phyloP scores from a whole-genome alignment of 768 basidiomycete species.

The Rhodotorula kratochvilovae region DNA sequence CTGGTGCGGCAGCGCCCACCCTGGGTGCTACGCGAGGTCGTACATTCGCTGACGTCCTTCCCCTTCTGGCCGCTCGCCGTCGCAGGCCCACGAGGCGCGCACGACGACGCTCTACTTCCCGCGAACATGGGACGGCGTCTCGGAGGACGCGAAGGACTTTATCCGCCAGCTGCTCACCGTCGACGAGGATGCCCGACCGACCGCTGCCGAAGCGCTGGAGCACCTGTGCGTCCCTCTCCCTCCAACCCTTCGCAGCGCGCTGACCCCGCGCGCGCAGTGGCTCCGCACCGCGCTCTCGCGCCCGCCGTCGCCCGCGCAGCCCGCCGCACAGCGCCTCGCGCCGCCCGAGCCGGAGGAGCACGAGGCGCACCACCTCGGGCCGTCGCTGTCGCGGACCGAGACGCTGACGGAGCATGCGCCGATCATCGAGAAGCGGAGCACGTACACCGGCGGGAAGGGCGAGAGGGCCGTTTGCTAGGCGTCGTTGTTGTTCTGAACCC shows the following conservation, averaged over 20 bases:
- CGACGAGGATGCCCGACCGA: conserved; percentile 25
- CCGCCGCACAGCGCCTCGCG: background rate
- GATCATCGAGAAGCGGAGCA: conserved; percentile 20
- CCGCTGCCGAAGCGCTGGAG: conserved; percentile 17
- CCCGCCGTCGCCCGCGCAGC: conserved; percentile 22
- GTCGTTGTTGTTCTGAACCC: no score
- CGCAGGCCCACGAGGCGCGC: conserved; percentile 31
- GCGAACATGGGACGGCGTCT: conserved; percentile 24
- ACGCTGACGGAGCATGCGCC: conserved; percentile 32
- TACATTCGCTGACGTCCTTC: no score
- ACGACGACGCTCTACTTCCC: conserved; percentile 37
- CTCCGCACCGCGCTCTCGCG: conserved; percentile 28
- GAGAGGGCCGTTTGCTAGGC: background rate
- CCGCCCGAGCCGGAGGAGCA: background rate
- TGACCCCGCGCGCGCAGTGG: conserved; percentile 7
- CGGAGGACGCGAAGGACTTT: conserved; percentile 34
- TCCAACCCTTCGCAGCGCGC: background rate
- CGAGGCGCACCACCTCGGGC: conserved; percentile 5
- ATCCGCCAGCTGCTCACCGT: conserved; percentile 19
- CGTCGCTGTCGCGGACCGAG: conserved; percentile 14
- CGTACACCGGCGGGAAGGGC: background rate
- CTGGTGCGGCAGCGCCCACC: background rate
- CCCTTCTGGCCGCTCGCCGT: no score
- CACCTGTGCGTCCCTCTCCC: conserved; percentile 16
- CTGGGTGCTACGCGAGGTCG: no score